Evolutionary conservation across 2,329 filamentous ascomycete genomes (phyloP), one percentile per base, ranked within the genome.

Genomic region (Pseudogymnoascus sp.): DNA sequence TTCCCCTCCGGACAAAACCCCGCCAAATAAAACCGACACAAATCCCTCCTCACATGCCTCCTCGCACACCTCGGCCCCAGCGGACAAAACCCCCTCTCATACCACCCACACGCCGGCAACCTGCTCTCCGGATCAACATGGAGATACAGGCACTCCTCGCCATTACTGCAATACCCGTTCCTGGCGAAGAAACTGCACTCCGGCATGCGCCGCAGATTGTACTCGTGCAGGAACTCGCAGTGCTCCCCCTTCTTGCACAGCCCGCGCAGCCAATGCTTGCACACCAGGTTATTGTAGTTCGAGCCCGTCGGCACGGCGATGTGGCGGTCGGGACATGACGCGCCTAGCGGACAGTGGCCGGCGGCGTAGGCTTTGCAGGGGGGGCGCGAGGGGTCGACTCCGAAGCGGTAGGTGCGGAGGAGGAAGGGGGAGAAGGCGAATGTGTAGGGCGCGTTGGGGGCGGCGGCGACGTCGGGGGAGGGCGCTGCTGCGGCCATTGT

Each of bases 191-290:
- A 96, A 73, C 96, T 96, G 79, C 95, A 99, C 79, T 98, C 95
- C 67, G 95, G 93, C 92, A 98, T 98, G 77, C 95, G 93, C 68
- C 95, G 88, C 70, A 99, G 84, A 78, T 99, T 98, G 81, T 97
- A 99, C 78, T 98, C 95, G 82, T 99, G 95, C 60, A 98, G 82
- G 73, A 98, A 99, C 80, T 99, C 95, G 86, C 95, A 99, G 70
- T 87, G 86, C 74, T 97, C 89, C 72, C 93, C 95, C 78, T 98
- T 98, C 75, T 99, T 99, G 82, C 95, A 99, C 19, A 99, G 85
- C 0, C 93, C 93, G 68, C 96, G 90, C 73, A 98, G 87, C 88
- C 95, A 98, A 82, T 98, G 95, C 80, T 99, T 99, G 86, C 95
- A 99, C 66, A 99, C 93, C 14, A 98, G 86, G 73, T 85, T 90